Base-by-base conservation (phyloP, 2,329 filamentous ascomycete genomes). In the Curvularia verruculosa region DNA sequence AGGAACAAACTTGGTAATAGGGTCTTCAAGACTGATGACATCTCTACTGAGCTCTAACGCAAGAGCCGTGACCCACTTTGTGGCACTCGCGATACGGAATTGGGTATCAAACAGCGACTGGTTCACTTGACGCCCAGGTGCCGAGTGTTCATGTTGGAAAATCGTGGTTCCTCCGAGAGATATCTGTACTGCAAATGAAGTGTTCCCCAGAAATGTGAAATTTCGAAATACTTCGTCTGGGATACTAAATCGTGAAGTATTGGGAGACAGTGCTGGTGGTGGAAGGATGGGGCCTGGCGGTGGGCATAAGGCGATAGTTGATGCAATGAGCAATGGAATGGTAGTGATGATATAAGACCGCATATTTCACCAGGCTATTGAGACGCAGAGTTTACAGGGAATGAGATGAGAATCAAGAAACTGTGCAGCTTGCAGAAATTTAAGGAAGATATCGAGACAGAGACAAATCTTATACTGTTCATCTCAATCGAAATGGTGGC, bases 21-120 rank as follows among this genome's bases (percentile, higher is more conserved):
- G 51, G 36, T 71, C 68, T 12, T 67, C 60, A 13, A 67, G 61
- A 3, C 56, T 57, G 40, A 72, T 66, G 23, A 52, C 56, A n/a
- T 66, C 52, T 21, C 51, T 54, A 18, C 61, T 63, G 5, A 70
- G 48, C 26, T 69, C 41, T 1, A 71, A 36, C 1, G 69, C 69
- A 13, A 73, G 54, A 26, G 69, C 59, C 4, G 69, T 70, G 41
- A 71, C 70, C 12, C 64, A 26, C 39, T 73, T 73, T 1, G 68
- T 70, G 7, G 66, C 64, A 10, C 68, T 71, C 0, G 60, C 70
- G 24, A 72, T 55, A 0, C 70, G 66, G 23, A 63, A 34, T 24
- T 64, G 60, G 3, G 65, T 71, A 1, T 66, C 58, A 18, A 56
- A 51, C 3, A 65, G 53, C 9, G 62, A 53, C 19, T 59, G 57